Evolutionary conservation across 1,139 yeast genomes (phyloP).

Genomic region (Hyphopichia fennica): DNA sequence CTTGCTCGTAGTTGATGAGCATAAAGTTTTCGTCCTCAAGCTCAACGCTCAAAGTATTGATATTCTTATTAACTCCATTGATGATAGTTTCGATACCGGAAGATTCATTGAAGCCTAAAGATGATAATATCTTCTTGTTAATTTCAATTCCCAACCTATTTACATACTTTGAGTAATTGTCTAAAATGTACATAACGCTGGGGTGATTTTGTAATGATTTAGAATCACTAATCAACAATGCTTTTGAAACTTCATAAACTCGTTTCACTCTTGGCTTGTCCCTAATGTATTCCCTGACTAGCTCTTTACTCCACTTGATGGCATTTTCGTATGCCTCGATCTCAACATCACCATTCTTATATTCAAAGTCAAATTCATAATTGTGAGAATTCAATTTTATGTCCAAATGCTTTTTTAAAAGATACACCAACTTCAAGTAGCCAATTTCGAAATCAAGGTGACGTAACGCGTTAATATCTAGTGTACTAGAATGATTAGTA

Average conservation of each 20-base stretch:
- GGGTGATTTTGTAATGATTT: conserved; percentile 24
- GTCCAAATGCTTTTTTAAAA: conserved; percentile 24
- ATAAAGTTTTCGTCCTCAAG: conserved; percentile 36
- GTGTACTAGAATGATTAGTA: conserved; percentile 45
- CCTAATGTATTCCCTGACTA: conserved; percentile 29
- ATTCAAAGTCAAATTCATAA: conserved; percentile 19
- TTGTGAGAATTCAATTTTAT: conserved; percentile 14
- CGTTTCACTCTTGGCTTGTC: conserved; percentile 11
- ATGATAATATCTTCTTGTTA: conserved; percentile 29
- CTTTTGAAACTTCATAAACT: conserved; percentile 27
- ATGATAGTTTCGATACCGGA: conserved; percentile 37
- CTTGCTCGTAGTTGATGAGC: conserved; percentile 41
- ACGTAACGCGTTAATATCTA: conserved; percentile 30
- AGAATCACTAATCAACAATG: conserved; percentile 27
- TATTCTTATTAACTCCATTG: conserved; percentile 32
- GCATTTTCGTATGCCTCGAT: conserved; percentile 15
- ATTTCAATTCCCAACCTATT: conserved; percentile 20
- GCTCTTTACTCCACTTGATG: conserved; percentile 44
- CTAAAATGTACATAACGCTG: conserved; percentile 17
- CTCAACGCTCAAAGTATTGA: conserved; percentile 28
- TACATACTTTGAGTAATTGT: conserved; percentile 20
- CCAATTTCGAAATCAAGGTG: conserved; percentile 54
- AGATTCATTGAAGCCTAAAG: conserved; percentile 24
- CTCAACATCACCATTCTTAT: conserved; percentile 11
- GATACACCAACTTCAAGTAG: conserved; percentile 47